Conservation (phyloP, 306 rosid genomes). For the Dicorynia guianensis region DNA sequence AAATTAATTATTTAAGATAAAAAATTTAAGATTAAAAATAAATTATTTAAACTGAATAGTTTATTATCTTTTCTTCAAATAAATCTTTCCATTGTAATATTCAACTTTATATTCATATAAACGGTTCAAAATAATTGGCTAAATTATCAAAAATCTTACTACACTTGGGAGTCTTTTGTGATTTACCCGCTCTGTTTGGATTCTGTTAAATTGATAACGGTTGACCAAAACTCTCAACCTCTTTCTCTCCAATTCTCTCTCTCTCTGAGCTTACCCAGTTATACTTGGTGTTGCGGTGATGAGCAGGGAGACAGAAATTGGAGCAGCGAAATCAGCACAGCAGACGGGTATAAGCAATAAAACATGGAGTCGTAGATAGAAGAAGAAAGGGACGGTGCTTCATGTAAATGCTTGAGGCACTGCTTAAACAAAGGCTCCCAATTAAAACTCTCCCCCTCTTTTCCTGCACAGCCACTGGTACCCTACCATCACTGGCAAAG, state of each 20-base stretch:
- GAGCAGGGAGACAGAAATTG: background rate
- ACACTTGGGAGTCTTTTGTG: no score
- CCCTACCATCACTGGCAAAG: constrained; percentile 75
- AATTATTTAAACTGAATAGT: no score
- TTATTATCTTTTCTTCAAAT: no score
- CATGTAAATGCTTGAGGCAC: constrained; percentile 19
- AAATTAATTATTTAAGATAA: no score
- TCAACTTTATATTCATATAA: no score
- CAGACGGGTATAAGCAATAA: constrained; percentile 31
- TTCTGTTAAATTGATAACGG: no score
- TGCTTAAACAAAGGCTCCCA: constrained; percentile 61
- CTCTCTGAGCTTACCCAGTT: background rate
- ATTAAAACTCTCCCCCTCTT: constrained; percentile 82
- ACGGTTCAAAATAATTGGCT: no score
- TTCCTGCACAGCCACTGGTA: constrained; percentile 75
- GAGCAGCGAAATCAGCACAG: background rate
- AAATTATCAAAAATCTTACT: no score
- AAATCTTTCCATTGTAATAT: no score
- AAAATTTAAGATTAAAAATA: no score
- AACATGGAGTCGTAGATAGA: constrained; percentile 10
- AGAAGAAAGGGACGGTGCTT: constrained; percentile 32
- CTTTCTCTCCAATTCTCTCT: background rate
- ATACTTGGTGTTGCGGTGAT: background rate
- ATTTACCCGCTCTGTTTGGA: no score
- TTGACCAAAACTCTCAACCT: no score